Base-by-base conservation (phyloP, 768 basidiomycete genomes). In the Lactifluus rugatus region DNA sequence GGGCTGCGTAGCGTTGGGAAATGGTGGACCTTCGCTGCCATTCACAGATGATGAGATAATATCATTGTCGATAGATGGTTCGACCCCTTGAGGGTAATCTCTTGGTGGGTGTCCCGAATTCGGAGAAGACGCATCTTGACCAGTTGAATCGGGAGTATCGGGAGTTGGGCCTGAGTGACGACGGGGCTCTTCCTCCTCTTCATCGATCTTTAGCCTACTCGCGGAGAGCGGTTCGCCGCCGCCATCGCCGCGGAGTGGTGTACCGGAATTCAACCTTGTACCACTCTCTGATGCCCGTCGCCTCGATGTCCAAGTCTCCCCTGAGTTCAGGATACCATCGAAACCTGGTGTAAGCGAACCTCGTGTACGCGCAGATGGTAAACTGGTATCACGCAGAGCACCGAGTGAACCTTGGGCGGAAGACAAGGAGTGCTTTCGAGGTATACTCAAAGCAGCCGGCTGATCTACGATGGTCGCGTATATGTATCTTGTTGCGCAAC, bases 391-490 rank as follows among this genome's bases (percentile, higher is more conserved):
- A 48, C 86, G 83, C 39, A 86, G 78, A 45, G 83, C 80, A 54
- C 73, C 60, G 17, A 76, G 65, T n/a, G 81, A 71, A 25, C 75
- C 73, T 65, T 84, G 84, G 56, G 79, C 73, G 54, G 77, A 75
- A 21, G 87, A 84, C 66, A 85, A 67, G 7, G 89, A 89, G 41
- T 82, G 77, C 70, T 87, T 89, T 45, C 87, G 80, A 47, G 84
- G 81, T 25, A 83, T 66, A 25, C 73, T 58, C 52, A 76, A 62
- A n/a, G 81, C 72, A n/a, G 81, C 72, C 31, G 79, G 71, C 67
- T 80, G 80, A 70, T 90, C 88, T 89, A 67, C 32, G 58, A 51
- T 60, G 48, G 49, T 26, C 34, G 32, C 36, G 52, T 53, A 62
- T 10, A 66, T 45, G 36, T 31, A 16, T 28, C 17, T 3, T 49